Conservation (phyloP, 371 early-diverging fungal genomes). For the Mortierella sp. region DNA sequence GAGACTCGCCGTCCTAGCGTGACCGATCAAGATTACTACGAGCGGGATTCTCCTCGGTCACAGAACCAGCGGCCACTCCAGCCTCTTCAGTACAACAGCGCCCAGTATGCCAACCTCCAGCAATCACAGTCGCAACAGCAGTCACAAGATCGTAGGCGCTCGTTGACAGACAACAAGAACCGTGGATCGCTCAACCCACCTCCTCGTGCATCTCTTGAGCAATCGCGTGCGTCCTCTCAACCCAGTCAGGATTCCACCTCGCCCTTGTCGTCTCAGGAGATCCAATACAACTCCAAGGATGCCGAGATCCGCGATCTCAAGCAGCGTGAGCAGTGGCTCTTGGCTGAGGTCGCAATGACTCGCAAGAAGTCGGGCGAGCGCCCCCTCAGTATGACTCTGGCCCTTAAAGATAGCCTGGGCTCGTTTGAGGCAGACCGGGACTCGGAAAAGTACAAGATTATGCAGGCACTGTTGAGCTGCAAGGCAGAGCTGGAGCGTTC, state of each 20-base stretch:
- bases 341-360: constrained; percentile 51
- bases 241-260: constrained; percentile 13
- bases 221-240: constrained; percentile 13
- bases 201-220: constrained; percentile 30
- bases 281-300: constrained; percentile 28
- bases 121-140: constrained; percentile 15
- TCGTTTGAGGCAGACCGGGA: constrained; percentile 38
- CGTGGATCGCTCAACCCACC: constrained; percentile 21
- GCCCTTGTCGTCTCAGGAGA: constrained; percentile 13
- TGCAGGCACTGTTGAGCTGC: constrained; percentile 41
- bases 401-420: constrained; percentile 32
- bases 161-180: constrained; percentile 23
- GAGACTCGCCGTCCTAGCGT: constrained; percentile 36
- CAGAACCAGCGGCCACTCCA: constrained; percentile 12
- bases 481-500: constrained; percentile 42
- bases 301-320: constrained; percentile 43
- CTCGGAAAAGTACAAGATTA: constrained; percentile 48
- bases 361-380: constrained; percentile 43
- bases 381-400: constrained; percentile 14
- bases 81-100: constrained; percentile 18
- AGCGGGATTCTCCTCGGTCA: neutral
- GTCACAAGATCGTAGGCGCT: constrained; percentile 29
- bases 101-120: constrained; percentile 4
- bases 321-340: constrained; percentile 53
- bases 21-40: constrained; percentile 15